A percentile compares a stretch with the other conserved stretches of the same genome.
phyloP scores from a whole-genome alignment of 306 rosid species.

The Neltuma alba region DNA sequence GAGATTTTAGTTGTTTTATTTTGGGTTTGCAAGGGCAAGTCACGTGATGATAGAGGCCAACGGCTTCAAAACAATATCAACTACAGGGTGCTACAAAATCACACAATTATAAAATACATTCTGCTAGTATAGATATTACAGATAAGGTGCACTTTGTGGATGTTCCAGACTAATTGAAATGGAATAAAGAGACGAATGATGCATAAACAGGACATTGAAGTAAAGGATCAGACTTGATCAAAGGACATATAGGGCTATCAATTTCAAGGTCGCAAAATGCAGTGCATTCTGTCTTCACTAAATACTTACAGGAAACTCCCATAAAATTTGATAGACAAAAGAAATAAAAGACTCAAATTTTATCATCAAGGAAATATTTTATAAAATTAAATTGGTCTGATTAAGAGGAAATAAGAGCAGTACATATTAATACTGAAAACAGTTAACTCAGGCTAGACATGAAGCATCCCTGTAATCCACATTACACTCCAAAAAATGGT shows the following conservation, averaged over 20 bases:
- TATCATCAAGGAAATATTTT: constrained; percentile 6
- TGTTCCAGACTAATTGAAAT: constrained; percentile 13
- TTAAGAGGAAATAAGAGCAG: constrained; percentile 22
- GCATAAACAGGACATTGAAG: not conserved
- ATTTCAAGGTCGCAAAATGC: constrained; percentile 20
- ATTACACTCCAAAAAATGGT: constrained; percentile 19
- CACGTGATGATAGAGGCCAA: constrained; percentile 3
- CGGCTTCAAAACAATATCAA: constrained; percentile 21
- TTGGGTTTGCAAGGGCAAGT: constrained; percentile 6
- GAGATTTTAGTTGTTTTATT: not conserved
- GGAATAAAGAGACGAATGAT: not conserved
- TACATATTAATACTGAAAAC: constrained; percentile 7
- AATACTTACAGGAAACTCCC: constrained; percentile 6
- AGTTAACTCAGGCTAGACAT: constrained; percentile 4
- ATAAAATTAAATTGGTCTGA: not conserved
- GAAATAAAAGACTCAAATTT: not conserved
- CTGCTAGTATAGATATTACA: not conserved
- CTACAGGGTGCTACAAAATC: constrained; percentile 5
- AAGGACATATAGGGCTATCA: constrained; percentile 3
- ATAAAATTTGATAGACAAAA: not conserved
- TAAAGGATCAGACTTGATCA: constrained; percentile 22
- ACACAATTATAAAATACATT: constrained; percentile 9
- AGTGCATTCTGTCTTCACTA: constrained; percentile 1
- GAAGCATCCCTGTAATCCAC: constrained; percentile 19
- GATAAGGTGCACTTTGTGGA: not conserved